phyloP scores from a whole-genome alignment of 805 yeast genomes.

The Hanseniaspora hatyaiensis region DNA sequence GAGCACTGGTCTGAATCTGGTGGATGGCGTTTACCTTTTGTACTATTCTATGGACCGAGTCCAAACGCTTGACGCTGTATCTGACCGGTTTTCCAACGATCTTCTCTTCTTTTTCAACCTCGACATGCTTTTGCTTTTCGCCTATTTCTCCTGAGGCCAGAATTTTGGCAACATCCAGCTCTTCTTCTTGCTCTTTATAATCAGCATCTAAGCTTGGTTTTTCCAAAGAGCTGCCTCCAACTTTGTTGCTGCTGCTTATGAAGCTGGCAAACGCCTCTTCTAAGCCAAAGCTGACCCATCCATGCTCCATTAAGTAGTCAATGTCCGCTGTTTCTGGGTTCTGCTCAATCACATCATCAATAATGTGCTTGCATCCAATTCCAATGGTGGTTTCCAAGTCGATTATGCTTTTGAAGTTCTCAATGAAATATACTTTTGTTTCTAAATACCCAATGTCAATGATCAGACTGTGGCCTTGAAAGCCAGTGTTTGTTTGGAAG shows the following conservation, averaged over 20 bases:
- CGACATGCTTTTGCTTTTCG: background rate
- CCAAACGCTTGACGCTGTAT: background rate
- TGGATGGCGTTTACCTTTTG: background rate
- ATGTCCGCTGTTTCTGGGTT: background rate
- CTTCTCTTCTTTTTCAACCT: background rate
- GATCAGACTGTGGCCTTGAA: conserved; percentile 14
- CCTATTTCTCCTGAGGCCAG: conserved; percentile 9
- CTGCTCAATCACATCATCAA: background rate
- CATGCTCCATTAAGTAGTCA: background rate
- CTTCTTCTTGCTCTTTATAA: conserved; percentile 7
- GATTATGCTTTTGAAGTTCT: conserved; percentile 8
- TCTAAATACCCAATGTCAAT: conserved; percentile 9
- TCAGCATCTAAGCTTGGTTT: background rate
- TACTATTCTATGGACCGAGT: background rate
- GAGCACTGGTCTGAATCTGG: background rate
- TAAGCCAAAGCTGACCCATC: conserved; percentile 8
- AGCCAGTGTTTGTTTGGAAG: conserved; percentile 13
- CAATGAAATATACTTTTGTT: conserved; percentile 10
- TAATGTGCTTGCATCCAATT: conserved; percentile 3
- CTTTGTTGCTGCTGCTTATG: background rate
- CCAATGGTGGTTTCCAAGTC: conserved; percentile 11
- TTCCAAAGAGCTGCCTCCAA: background rate
- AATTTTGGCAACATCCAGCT: conserved; percentile 16
- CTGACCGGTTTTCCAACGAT: background rate
- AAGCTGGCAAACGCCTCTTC: background rate